Evolutionary conservation across 2,329 filamentous ascomycete genomes (phyloP).

Genomic region (Diaporthe vexans): DNA sequence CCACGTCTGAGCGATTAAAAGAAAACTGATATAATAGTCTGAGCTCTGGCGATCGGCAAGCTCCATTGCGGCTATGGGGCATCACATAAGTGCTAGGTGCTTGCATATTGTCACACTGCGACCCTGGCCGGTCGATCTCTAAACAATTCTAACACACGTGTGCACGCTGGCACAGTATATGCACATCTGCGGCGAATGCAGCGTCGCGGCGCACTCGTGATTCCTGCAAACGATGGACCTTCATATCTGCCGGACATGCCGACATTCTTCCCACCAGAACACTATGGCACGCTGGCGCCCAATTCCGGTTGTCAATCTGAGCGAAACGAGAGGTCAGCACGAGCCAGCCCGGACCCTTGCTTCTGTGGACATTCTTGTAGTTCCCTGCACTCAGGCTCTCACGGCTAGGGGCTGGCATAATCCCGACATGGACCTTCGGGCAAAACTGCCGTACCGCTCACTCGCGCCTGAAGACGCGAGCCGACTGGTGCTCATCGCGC

Average conservation of each 20-base stretch:
- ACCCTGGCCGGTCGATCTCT: conserved; percentile 1
- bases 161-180: not conserved
- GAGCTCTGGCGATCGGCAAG: not conserved
- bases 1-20: not conserved
- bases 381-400: conserved; percentile 1
- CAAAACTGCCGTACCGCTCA: not conserved
- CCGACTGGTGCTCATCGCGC: conserved; percentile 10
- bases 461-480: not conserved
- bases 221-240: not conserved
- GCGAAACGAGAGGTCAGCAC: conserved; percentile 10
- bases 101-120: conserved; percentile 15
- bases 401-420: not conserved
- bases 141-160: not conserved
- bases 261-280: not conserved
- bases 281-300: not conserved
- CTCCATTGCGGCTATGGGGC: not conserved
- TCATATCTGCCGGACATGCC: conserved; percentile 11
- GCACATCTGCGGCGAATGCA: conserved; percentile 15
- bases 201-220: not conserved
- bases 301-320: conserved; percentile 13
- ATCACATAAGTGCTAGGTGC: conserved; percentile 12
- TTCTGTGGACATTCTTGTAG: not conserved
- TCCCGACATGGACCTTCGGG: not conserved
- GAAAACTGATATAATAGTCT: not conserved
- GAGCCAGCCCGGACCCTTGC: not conserved